Base-by-base conservation (phyloP, 78 protist species). In the Reticulomyxa filosa region DNA sequence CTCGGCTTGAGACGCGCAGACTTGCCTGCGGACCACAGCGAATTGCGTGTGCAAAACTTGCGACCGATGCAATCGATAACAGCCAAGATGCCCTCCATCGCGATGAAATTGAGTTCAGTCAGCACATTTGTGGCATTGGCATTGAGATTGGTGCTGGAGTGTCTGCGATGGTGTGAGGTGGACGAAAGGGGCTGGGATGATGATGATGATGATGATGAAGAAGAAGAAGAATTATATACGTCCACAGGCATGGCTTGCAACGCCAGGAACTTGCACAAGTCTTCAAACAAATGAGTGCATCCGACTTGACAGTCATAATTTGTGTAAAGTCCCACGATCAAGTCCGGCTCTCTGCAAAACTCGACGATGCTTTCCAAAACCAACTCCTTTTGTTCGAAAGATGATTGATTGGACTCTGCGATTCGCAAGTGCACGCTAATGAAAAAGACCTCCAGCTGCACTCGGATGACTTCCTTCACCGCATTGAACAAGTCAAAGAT, bases 401-500 rank as follows among this genome's bases (percentile, higher is more conserved):
- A 42, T 20, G 48, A 13, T 17, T 13, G 48, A 17, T 17, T 17
- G 29, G 48, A 42, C 48, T 42, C 29, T 13, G 29, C 48, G 17
- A 42, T 42, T 13, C 48, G 48, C 48, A 65, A 64, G 51, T 53
- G 62, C 46, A 67, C 39, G 30, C 37, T 17, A 55, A 30, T 35
- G 57, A 71, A 38, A 30, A 63, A 63, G 20, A 38, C 39, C 56
- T 71, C 76, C 25, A 73, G 67, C 59, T 73, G 78, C 38, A 11
- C 5, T 29, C 66, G 65, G 61, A 65, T 30, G 51, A 46, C 55
- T 29, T 26, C 32, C 48, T 65, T 48, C 36, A 51, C 56, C 8
- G 48, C 29, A 29, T 38, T 38, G 62, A 57, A 65, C 46, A 73
- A 46, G 55, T 56, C 52, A 50, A 46, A 57, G 38, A 64, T 29